Evolutionary conservation across 768 basidiomycete genomes (phyloP).

Genomic region (Clavulina sp.): DNA sequence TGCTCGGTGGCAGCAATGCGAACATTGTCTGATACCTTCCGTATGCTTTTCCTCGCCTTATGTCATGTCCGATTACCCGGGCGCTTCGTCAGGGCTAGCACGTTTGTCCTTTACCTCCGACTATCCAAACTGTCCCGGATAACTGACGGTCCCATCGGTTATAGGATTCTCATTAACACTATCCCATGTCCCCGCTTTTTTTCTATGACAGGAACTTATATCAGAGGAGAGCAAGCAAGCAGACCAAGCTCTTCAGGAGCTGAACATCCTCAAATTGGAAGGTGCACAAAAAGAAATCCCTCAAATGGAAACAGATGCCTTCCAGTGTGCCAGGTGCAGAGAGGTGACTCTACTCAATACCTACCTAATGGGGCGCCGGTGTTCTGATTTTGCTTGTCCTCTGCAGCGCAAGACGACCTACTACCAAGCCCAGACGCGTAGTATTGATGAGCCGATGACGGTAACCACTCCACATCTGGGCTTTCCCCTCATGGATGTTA

Average conservation of each 20-base stretch:
- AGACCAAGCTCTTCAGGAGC: conserved; percentile 61
- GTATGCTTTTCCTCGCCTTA: too few relatives aligned
- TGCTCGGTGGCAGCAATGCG: too few relatives aligned
- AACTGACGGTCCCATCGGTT: too few relatives aligned
- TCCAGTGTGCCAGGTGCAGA: conserved; percentile 93
- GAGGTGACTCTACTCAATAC: conserved; percentile 32
- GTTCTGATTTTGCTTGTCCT: neutral
- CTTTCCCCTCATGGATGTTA: too few relatives aligned
- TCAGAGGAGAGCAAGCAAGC: conserved; percentile 78
- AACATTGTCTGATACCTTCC: too few relatives aligned
- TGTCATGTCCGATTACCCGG: too few relatives aligned
- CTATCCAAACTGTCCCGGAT: too few relatives aligned
- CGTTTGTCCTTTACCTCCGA: too few relatives aligned
- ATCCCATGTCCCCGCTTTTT: too few relatives aligned
- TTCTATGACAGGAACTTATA: conserved; percentile 77
- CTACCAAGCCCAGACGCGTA: conserved; percentile 90
- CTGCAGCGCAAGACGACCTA: conserved; percentile 72
- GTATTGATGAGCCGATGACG: conserved; percentile 98
- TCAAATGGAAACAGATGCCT: conserved; percentile 94
- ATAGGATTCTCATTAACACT: too few relatives aligned
- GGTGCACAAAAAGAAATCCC: conserved; percentile 74
- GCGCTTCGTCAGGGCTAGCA: too few relatives aligned
- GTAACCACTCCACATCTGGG: conserved; percentile 26
- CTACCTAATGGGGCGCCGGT: neutral
- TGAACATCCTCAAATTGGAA: conserved; percentile 81